A percentile compares a stretch with the other conserved stretches of the same genome.
phyloP scores from a whole-genome alignment of 2,329 filamentous ascomycete species.

The Fusarium torulosum region DNA sequence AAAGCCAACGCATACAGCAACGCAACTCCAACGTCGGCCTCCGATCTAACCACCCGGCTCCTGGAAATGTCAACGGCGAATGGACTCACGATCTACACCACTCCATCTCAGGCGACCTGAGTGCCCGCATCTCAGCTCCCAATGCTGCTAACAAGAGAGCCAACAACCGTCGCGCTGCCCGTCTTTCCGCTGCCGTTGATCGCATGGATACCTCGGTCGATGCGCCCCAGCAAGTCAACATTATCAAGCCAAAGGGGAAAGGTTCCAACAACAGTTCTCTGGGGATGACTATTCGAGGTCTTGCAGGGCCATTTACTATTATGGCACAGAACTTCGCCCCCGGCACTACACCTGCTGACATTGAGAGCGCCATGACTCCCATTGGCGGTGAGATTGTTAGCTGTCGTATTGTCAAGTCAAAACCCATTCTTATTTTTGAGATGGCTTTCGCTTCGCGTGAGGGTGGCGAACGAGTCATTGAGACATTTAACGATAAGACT shows the following conservation, averaged over 20 bases:
- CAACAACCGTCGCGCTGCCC: conserved; percentile 50
- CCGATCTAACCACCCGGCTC: conserved; percentile 48
- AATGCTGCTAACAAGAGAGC: conserved; percentile 45
- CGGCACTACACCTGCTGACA: conserved; percentile 84
- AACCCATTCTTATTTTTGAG: conserved; percentile 81
- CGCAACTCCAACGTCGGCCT: conserved; percentile 42
- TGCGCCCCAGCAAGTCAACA: conserved; percentile 54
- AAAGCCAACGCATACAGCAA: conserved; percentile 34
- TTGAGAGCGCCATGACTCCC: conserved; percentile 83
- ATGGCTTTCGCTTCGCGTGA: conserved; percentile 79
- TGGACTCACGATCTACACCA: conserved; percentile 79
- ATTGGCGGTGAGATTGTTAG: conserved; percentile 76
- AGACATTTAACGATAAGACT: conserved; percentile 82
- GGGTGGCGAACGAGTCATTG: conserved; percentile 79
- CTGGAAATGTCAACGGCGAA: conserved; percentile 72
- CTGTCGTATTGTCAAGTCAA: conserved; percentile 75
- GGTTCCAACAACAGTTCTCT: conserved; percentile 42
- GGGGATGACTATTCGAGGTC: conserved; percentile 79
- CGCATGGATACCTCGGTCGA: conserved; percentile 53
- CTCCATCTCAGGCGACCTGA: conserved; percentile 58
- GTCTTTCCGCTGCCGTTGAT: conserved; percentile 61
- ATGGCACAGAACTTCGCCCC: conserved; percentile 85
- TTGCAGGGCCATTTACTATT: conserved; percentile 77
- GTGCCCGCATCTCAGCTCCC: conserved; percentile 60
- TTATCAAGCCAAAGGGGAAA: conserved; percentile 38